Base-by-base conservation (phyloP, 805 yeast species). In the Metschnikowia anglica region DNA sequence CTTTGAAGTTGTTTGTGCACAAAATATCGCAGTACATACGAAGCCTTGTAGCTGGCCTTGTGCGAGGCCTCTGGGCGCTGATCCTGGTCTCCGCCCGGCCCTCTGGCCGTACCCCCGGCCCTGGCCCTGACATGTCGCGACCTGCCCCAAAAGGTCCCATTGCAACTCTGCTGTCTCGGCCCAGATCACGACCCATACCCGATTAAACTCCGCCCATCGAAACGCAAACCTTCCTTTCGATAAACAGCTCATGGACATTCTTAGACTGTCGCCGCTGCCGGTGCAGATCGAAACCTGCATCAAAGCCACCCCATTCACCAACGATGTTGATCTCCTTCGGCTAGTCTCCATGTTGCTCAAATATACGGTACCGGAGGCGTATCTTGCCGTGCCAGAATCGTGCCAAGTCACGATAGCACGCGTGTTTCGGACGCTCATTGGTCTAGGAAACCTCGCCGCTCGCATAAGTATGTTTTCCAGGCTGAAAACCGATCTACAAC, bases 311-410 rank as follows among this genome's bases (percentile, higher is more conserved):
- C 36, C 25, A 15, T 12, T 35, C 7, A 19, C 44, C 18, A 11
- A 25, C 19, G 35, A 32, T 5, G 49, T 48, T 16, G 40, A 45
- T 7, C 36, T 46, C 10, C 49, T 51, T 15, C 43, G 43, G 15
- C 43, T 63, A 5, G 52, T 60, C 8, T 47, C 63, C 2, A 33
- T 54, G 2, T 49, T 68, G 16, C 49, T 68, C 18, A 58, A 66
- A 31, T 49, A 55, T 46, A 66, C 70, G 3, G 51, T 70, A 4
- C 72, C 72, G 4, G 63, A 65, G 40, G 48, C 59, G 5, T 69
- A 56, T 43, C 15, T 23, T 2, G 43, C 49, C 15, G 39, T 58
- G 7, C 63, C 63, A 1, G 9, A n/a, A 1, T 18, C 34, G 7
- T 41, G 51, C 15, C 39, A 54, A 37, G 17, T 21, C 2, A 30